Evolutionary conservation across 371 early-diverging fungal species (phyloP), one percentile per base, ranked within the genome.

Genomic region (Parasitella parasitica): DNA sequence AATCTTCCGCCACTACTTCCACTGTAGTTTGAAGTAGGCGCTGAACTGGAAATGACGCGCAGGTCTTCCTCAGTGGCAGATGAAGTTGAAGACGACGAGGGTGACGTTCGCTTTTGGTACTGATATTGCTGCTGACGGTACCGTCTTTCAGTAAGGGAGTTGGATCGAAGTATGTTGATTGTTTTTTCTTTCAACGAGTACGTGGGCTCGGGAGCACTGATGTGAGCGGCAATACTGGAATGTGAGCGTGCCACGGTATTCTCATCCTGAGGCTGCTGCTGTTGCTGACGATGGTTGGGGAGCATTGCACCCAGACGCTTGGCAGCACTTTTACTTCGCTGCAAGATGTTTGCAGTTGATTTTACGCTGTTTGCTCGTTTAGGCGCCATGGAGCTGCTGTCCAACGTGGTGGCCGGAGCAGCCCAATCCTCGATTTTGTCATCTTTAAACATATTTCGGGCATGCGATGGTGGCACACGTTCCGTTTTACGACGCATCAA

Each of bases 271-370:
- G 22, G 11, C 0, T 37, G 28, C 18, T 53, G 41, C 30, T 60
- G 13, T 22, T 51, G n/a, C 51, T 34, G 26, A 8, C 41, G 26
- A 39, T 16, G n/a, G 5, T 52, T 52, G 15, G 60, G 62, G 22
- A 63, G 32, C 60, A 63, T 61, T 1, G 58, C 59, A 4, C 58
- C 62, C 7, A 65, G 26, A 30, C 62, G 35, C 30, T 64, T 69
- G 0, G 70, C 70, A 11, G 70, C 65, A 46, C 65, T 69, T 26
- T 61, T 57, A 37, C 70, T 69, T 16, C 70, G 48, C 22, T 69
- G 58, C 26, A 61, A 36, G 6, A 69, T 37, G 7, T 41, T 69
- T 1, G 39, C 55, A 8, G 54, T 37, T 27, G 54, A 54, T 7
- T 48, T 53, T 9, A 36, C 27, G 9, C 37, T 59, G 15, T 30